Percentiles rank a stretch among this genome's conserved stretches.
Conservation (phyloP, 495 filamentous ascomycete species). For the Hypoxylon lenormandii region DNA sequence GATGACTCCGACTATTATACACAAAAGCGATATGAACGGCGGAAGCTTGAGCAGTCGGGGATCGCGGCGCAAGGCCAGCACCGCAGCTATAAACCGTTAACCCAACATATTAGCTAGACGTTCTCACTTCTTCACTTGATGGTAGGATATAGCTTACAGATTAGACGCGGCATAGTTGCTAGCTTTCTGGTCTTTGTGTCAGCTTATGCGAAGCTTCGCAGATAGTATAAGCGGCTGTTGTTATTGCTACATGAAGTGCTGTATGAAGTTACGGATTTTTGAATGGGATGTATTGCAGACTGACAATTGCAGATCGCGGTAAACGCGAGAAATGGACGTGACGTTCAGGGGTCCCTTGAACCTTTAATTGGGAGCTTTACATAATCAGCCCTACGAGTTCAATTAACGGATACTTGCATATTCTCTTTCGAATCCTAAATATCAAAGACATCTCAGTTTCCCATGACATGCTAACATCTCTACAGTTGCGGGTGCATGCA, state of each 20-base stretch:
- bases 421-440: background rate
- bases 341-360: conserved; percentile 45
- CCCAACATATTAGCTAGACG: conserved; percentile 13
- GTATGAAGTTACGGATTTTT: background rate
- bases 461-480: too few relatives aligned
- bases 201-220: background rate
- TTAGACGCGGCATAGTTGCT: conserved; percentile 51
- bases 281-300: too few relatives aligned
- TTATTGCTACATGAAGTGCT: conserved; percentile 26
- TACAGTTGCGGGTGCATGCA: too few relatives aligned
- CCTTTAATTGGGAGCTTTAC: conserved; percentile 16
- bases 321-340: conserved; percentile 27
- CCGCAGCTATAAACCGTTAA: conserved; percentile 56
- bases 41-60: conserved; percentile 77
- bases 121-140: background rate
- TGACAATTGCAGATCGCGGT: conserved; percentile 8
- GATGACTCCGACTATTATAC: conserved; percentile 84
- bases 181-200: background rate
- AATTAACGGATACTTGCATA: conserved; percentile 32
- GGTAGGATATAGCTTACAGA: conserved; percentile 39
- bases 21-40: conserved; percentile 86
- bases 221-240: conserved; percentile 1
- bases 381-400: conserved; percentile 34
- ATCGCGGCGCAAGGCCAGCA: conserved; percentile 70
- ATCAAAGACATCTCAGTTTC: background rate